Base-by-base conservation (phyloP, 2,329 filamentous ascomycete genomes). In the Penicillium polonicum region DNA sequence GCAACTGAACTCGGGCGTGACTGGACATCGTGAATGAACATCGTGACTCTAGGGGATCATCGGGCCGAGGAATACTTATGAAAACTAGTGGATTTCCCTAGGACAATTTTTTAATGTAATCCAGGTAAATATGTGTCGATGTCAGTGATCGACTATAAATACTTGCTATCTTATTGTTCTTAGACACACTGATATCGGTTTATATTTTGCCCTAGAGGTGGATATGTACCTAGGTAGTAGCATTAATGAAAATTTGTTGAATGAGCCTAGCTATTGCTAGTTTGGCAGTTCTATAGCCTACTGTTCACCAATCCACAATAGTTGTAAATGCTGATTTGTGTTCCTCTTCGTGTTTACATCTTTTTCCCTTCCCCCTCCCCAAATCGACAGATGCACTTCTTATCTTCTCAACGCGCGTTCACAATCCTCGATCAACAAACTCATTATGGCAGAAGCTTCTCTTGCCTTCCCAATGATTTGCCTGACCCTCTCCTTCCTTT, bases 401-500 rank as follows among this genome's bases (percentile, higher is more conserved):
- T 1, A 23, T 48, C 9, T 23, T 23, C 15, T 36, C 15, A 48
- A n/a, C 31, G 3, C 15, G 8, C 21, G 19, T 48, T 48, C 31
- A 35, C n/a, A 44, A 10, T 21, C 7, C n/a, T 23, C 29, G 5
- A 23, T 10, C 15, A 9, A 25, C 17, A n/a, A 44, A 25, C 5
- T n/a, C 10, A 23, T 2, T 13, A 55, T 55, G 53, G 31, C n/a
- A 6, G 46, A 49, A 17, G 52, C 39, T 21, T 59, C 59, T 19
- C 57, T 61, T 31, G 17, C 36, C 13, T 57, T 61, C 13, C 56
- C 56, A 1, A 19, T 52, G 1, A 50, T 61, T 43, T 68, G 66
- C 46, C 48, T 68, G 13, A 4, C 66, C 9, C 38, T 68, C 38
- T 63, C 65, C 12, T 50, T 55, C 43, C 33, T 62, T 4, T 59